phyloP scores from a whole-genome alignment of 2,329 filamentous ascomycete genomes.

The Colletotrichum ledebouriae region DNA sequence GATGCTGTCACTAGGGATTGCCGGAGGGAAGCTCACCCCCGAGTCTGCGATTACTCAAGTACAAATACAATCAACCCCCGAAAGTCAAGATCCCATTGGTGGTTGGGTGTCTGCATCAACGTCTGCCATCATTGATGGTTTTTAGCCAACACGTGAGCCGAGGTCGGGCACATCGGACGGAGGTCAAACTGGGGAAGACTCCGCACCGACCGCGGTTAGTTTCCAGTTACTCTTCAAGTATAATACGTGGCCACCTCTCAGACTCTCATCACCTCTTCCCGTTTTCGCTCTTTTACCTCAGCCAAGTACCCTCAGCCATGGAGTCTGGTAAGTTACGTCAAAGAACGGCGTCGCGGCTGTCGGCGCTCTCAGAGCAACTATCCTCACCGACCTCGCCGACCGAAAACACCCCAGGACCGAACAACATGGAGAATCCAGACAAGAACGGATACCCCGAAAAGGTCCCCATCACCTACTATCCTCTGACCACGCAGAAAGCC shows the following conservation, averaged over 20 bases:
- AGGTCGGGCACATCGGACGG: conserved; percentile 20
- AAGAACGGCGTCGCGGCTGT: conserved; percentile 14
- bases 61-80: no score
- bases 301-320: not conserved
- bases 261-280: no score
- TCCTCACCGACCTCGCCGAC: not conserved
- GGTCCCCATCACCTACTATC: conserved; percentile 35
- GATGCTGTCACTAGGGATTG: no score
- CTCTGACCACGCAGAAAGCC: conserved; percentile 26
- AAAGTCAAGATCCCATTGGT: not conserved
- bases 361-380: conserved; percentile 16
- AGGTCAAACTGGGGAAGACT: not conserved
- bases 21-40: no score
- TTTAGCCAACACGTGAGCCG: conserved; percentile 15
- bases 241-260: not conserved
- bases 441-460: conserved; percentile 32
- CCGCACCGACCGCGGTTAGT: not conserved
- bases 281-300: no score
- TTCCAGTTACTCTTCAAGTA: not conserved
- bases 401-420: not conserved
- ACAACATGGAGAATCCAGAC: conserved; percentile 24
- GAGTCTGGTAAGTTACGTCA: conserved; percentile 2
- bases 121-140: not conserved
- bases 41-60: no score
- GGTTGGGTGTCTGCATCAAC: not conserved